phyloP scores from a whole-genome alignment of 2,329 filamentous ascomycete species.

The Talaromyces atroroseus region DNA sequence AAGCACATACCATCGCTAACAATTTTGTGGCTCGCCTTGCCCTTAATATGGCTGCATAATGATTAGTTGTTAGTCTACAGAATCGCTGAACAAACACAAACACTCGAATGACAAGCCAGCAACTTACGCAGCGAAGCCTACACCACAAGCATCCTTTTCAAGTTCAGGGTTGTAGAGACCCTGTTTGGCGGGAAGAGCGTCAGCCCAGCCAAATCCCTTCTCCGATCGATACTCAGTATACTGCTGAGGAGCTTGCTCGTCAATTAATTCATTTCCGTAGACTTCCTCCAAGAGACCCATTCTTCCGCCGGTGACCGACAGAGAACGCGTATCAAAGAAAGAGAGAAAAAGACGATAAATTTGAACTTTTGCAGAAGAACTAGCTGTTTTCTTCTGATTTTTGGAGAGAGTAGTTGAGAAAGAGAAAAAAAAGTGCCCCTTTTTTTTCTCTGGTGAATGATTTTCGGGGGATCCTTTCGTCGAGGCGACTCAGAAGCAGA shows the following conservation, averaged over 20 bases:
- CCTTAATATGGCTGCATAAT: conserved; percentile 79
- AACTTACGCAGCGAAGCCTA: conserved; percentile 95
- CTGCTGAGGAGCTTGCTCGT: conserved; percentile 40
- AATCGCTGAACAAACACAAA: neutral
- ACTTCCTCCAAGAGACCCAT: conserved; percentile 49
- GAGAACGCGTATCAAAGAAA: conserved; percentile 25
- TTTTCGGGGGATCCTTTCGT: neutral
- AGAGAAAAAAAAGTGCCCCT: neutral
- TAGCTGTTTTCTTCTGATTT: neutral
- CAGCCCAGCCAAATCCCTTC: conserved; percentile 82
- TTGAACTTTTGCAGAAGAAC: neutral
- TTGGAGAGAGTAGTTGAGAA: neutral
- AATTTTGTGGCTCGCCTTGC: conserved; percentile 95
- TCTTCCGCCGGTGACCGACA: conserved; percentile 42
- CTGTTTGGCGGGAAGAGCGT: conserved; percentile 94
- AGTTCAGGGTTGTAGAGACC: conserved; percentile 93
- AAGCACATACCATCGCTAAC: conserved; percentile 81
- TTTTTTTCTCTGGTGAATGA: neutral
- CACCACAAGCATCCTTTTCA: conserved; percentile 99
- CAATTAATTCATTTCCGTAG: conserved; percentile 43
- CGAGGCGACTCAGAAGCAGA: neutral
- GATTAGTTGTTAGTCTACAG: conserved; percentile 17
- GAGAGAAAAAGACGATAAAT: neutral
- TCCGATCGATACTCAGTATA: conserved; percentile 52
- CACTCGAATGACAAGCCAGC: neutral